Evolutionary conservation across 768 basidiomycete genomes (phyloP), one percentile per base, ranked within the genome.

Genomic region (Tremella mesenterica): DNA sequence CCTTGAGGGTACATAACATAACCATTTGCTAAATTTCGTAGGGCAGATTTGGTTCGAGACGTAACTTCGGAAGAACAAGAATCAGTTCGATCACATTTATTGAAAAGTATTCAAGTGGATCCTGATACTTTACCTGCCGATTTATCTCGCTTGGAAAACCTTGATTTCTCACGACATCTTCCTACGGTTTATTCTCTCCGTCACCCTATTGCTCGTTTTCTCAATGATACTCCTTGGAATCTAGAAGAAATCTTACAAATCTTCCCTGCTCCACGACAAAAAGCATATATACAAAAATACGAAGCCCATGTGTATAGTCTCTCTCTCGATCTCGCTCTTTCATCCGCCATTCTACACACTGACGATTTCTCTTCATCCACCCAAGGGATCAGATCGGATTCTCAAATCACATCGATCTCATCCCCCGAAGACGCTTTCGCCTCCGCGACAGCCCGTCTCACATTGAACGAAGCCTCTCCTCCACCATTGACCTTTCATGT

Each of bases 11-110:
- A 14, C 10, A 12, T n/a, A n/a, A n/a, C n/a, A 33, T 27, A 20
- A 10, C 20, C 23, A 18, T 27, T 30, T 18, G 12, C 23, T 38
- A 18, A 25, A 13, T 4, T 43, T 18, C 8, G 5, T 46, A 64
- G 62, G 5, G 52, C 39, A 33, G 62, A 64, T 38, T 53, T 64
- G 4, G 62, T 59, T 44, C 58, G 59, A 34, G 62, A 58, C n/a
- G n/a, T 36, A 41, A 47, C 1, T 29, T 55, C n/a, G 47, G 28
- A 20, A 14, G 23, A 16, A 21, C 12, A 23, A 36, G 18, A 8
- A 21, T 6, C 12, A 38, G 48, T 18, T 18, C 58, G 52, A 13
- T 57, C 52, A 0, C 54, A 56, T n/a, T 21, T 52, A 4, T 50
- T 64, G 14, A 41, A 9, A 21, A 44, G 48, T 7, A 47, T 63